A percentile compares a stretch with the other conserved stretches of the same genome.
phyloP scores from a whole-genome alignment of 495 filamentous ascomycete species.

The Aspergillus leporis region DNA sequence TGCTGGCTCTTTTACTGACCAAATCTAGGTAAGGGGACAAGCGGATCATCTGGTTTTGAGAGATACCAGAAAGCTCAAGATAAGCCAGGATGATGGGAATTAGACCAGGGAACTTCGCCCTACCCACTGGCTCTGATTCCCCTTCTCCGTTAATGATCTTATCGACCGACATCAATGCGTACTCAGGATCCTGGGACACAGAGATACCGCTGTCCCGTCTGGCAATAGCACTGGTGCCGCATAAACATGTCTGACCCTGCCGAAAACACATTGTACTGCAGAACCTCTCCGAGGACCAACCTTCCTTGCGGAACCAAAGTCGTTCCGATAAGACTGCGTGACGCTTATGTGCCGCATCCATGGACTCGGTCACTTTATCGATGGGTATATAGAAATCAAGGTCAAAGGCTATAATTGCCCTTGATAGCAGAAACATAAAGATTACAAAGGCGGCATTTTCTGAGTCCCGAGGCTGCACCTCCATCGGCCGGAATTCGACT shows the following conservation, averaged over 20 bases:
- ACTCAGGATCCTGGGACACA: not conserved
- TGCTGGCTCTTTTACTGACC: slow-evolving; percentile 76
- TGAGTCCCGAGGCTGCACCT: slow-evolving; percentile 90
- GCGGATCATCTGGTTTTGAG: slow-evolving; percentile 75
- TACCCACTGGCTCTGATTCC: not conserved
- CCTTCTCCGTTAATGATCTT: slow-evolving; percentile 79
- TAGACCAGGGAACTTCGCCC: slow-evolving; percentile 61
- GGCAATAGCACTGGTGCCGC: slow-evolving; percentile 71
- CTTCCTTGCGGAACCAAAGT: slow-evolving; percentile 68
- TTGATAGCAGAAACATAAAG: slow-evolving; percentile 84
- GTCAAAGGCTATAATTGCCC: slow-evolving; percentile 79
- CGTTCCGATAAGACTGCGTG: slow-evolving; percentile 73
- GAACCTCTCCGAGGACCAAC: slow-evolving; percentile 49
- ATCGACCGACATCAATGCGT: slow-evolving; percentile 68
- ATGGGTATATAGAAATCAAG: slow-evolving; percentile 94
- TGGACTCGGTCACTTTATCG: slow-evolving; percentile 65
- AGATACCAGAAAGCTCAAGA: slow-evolving; percentile 79
- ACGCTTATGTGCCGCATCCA: slow-evolving; percentile 78
- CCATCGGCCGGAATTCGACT: slow-evolving; percentile 90
- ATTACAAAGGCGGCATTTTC: slow-evolving; percentile 89
- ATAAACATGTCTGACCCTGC: slow-evolving; percentile 57
- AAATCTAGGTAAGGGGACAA: slow-evolving; percentile 73
- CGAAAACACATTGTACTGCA: not conserved
- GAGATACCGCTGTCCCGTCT: too few relatives aligned
- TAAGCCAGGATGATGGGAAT: slow-evolving; percentile 85